A percentile compares a stretch with the other conserved stretches of the same genome.
Evolutionary conservation across 1,139 yeast species (phyloP).

Genomic region (Suhomyces guaymorum): DNA sequence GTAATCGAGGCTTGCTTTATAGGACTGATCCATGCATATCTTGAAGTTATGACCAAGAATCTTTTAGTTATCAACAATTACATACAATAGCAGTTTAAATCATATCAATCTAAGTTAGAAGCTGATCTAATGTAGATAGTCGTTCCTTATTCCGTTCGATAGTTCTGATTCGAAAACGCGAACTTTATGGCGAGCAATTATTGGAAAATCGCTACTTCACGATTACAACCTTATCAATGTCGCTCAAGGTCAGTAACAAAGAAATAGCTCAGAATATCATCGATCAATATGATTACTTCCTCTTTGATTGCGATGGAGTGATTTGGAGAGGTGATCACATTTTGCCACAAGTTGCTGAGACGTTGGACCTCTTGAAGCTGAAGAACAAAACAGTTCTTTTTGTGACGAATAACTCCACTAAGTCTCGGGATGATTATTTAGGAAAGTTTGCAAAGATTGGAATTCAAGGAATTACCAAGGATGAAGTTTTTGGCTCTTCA

Average conservation of each 20-base stretch:
- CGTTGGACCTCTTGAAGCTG: conserved; percentile 35
- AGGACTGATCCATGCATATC: conserved; percentile 4
- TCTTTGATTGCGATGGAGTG: conserved; percentile 53
- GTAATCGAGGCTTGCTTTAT: too few species aligned
- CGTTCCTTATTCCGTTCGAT: too few species aligned
- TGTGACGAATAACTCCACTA: conserved; percentile 94
- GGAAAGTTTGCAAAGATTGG: conserved; percentile 78
- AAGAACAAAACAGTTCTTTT: conserved; percentile 66
- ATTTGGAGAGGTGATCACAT: conserved; percentile 52
- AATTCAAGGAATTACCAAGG: conserved; percentile 56
- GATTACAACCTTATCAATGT: conserved; percentile 15
- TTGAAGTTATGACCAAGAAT: not conserved
- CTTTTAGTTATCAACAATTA: not conserved
- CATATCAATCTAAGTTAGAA: too few species aligned
- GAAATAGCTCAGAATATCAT: conserved; percentile 25
- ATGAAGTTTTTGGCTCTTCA: conserved; percentile 87
- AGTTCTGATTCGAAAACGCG: too few species aligned
- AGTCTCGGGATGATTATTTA: conserved; percentile 76
- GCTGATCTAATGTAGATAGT: too few species aligned
- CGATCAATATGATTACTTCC: conserved; percentile 40
- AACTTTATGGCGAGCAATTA: too few species aligned
- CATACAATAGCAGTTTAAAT: too few species aligned
- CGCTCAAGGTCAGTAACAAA: conserved; percentile 22
- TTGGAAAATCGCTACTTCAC: too few species aligned
- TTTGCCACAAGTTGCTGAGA: conserved; percentile 42